Base-by-base conservation (phyloP, 1,139 yeast species). In the Debaryomycetaceae sp. region DNA sequence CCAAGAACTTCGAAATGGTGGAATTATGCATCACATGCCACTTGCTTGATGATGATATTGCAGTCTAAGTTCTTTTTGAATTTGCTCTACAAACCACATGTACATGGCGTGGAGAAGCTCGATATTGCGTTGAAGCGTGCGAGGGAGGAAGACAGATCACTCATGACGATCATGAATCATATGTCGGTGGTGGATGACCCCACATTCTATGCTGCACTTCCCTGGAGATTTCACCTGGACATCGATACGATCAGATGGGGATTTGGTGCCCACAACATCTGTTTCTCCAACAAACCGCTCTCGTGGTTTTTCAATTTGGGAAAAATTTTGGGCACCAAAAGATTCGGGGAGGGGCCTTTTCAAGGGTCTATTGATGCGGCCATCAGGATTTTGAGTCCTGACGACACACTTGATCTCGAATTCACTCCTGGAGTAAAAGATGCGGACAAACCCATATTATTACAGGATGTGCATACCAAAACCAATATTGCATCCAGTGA, bases 181-280 rank as follows among this genome's bases (percentile, higher is more conserved):
- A 87, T 90, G 85, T 87, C 96, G 1, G 89, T 87, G 45, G 85
- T 90, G 24, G 99, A 93, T 60, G 99, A 93, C 58, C 99, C 99
- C 0, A 76, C 88, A 30, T 70, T 89, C 42, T 93, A 95, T 85
- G 96, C 95, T 0, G 80, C 87, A 39, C 71, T 91, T 48, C 97
- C 97, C 0, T 76, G 83, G 79, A 72, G 81, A 41, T 81, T 79
- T 53, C 85, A 81, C 52, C 65, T 70, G 20, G 80, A 83, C 48
- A 68, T 87, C 13, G 86, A 83, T 50, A 78, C 81, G 45, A 79
- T 90, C 45, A 72, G 99, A 56, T 93, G 98, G 98, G 91, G 97
- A 5, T 73, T 93, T 50, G 99, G 96, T 0, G 98, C 99, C 6
- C 83, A 86, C 46, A 91, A 93, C 60, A 81, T 93, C 34, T 91